Evolutionary conservation across 257 asterid genomes (phyloP).

Genomic region (Nicotiana otophora): DNA sequence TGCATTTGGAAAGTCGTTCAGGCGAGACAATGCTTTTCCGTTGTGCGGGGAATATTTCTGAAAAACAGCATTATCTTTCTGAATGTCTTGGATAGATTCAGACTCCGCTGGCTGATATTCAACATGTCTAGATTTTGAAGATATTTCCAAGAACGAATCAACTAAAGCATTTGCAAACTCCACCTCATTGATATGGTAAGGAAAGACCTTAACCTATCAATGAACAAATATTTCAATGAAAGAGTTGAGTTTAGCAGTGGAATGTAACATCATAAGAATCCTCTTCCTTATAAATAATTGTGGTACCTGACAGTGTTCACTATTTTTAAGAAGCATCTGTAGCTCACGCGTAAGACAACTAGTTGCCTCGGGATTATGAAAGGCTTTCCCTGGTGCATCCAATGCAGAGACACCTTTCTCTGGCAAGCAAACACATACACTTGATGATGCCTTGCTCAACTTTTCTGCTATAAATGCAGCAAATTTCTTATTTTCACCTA

Average conservation of each 20-base stretch:
- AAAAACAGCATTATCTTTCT: slow-evolving; percentile 28
- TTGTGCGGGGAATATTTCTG: slow-evolving; percentile 18
- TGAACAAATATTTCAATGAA: slow-evolving; percentile 12
- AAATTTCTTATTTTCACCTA: slow-evolving; percentile 68
- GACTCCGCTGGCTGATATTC: slow-evolving; percentile 23
- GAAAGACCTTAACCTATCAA: slow-evolving; percentile 63
- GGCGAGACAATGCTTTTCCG: slow-evolving; percentile 35
- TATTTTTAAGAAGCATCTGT: slow-evolving; percentile 52
- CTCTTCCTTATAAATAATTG: slow-evolving; percentile 17
- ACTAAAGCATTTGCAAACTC: slow-evolving; percentile 83
- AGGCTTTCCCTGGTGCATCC: slow-evolving; percentile 83
- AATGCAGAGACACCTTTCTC: slow-evolving; percentile 81
- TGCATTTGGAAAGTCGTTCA: slow-evolving; percentile 76
- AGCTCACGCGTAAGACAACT: slow-evolving; percentile 59
- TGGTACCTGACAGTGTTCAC: slow-evolving; percentile 66
- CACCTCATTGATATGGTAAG: slow-evolving; percentile 73
- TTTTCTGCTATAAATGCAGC: slow-evolving; percentile 86
- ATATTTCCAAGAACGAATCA: slow-evolving; percentile 71
- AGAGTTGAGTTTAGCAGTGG: neutral
- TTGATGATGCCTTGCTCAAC: slow-evolving; percentile 68
- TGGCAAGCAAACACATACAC: slow-evolving; percentile 74
- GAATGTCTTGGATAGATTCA: slow-evolving; percentile 34
- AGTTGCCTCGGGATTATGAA: slow-evolving; percentile 76
- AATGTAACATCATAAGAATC: slow-evolving; percentile 12
- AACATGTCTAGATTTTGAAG: slow-evolving; percentile 18